Evolutionary conservation across 768 basidiomycete genomes (phyloP).

Genomic region (Russula olivacea): DNA sequence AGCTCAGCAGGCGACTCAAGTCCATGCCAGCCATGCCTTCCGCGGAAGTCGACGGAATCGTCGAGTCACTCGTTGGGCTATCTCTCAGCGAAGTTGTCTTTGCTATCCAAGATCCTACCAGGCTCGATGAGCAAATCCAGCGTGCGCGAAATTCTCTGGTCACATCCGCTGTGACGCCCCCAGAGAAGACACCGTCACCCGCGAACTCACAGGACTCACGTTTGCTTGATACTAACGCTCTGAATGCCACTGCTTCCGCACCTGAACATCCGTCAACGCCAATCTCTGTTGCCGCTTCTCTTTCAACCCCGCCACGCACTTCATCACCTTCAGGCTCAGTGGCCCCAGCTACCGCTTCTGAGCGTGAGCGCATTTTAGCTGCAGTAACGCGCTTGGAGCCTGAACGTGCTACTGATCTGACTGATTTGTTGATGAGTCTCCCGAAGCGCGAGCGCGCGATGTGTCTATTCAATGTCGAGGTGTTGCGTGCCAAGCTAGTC

Average conservation of each 20-base stretch:
- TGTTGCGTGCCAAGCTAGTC: constrained; percentile 66
- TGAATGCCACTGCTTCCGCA: constrained; percentile 77
- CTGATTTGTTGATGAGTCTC: constrained; percentile 77
- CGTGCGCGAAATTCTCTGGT: constrained; percentile 31
- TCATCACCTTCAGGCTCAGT: constrained; percentile 66
- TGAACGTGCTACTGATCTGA: constrained; percentile 54
- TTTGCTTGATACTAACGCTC: constrained; percentile 53
- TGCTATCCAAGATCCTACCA: constrained; percentile 63
- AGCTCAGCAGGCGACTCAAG: constrained; percentile 70
- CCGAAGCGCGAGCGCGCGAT: constrained; percentile 85
- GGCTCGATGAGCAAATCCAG: constrained; percentile 58
- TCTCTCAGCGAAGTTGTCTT: constrained; percentile 73
- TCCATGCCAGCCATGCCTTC: constrained; percentile 46
- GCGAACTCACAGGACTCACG: constrained; percentile 66
- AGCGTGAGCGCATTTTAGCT: constrained; percentile 65
- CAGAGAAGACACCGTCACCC: constrained; percentile 49
- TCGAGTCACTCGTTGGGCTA: constrained; percentile 64
- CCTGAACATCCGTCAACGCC: constrained; percentile 87
- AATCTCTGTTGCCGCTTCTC: constrained; percentile 64
- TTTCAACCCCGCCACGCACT: constrained; percentile 79
- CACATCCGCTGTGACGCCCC: constrained; percentile 36
- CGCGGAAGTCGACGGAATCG: constrained; percentile 55
- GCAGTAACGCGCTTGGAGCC: constrained; percentile 64
- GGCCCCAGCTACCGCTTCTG: constrained; percentile 49
- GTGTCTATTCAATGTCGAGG: constrained; percentile 84